These are phyloP conservation scores for Amauroascus verrucosus DNA, from an alignment of 2,329 filamentous ascomycete species.

Conservation along the genomic window DNA sequence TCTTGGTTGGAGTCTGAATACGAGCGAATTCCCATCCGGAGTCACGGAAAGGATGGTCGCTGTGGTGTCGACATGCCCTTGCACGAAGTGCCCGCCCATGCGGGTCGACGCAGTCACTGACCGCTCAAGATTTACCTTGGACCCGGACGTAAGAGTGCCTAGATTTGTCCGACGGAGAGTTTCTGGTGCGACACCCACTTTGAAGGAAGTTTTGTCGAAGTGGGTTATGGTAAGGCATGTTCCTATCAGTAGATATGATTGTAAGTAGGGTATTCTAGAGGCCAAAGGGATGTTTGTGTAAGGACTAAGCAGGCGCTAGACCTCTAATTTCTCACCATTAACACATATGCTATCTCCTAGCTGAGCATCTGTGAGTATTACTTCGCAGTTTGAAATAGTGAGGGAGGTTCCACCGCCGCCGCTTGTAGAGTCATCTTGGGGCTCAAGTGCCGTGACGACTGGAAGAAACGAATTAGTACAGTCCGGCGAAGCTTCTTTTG, in stretches of 20 bases:
- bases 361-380: slow-evolving; percentile 72
- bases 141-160: slow-evolving; percentile 56
- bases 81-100: slow-evolving; percentile 97
- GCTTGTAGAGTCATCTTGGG: slow-evolving; percentile 60
- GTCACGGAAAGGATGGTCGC: slow-evolving; percentile 63
- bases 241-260: slow-evolving; percentile 30
- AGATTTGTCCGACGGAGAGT: slow-evolving; percentile 93
- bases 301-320: too few relatives aligned
- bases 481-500: neutral
- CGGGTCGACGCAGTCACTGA: slow-evolving; percentile 83
- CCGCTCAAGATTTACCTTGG: slow-evolving; percentile 81
- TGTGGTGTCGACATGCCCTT: slow-evolving; percentile 90
- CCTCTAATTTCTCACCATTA: slow-evolving; percentile 55
- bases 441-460: slow-evolving; percentile 71
- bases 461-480: slow-evolving; percentile 8
- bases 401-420: slow-evolving; percentile 76
- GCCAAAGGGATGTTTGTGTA: too few relatives aligned
- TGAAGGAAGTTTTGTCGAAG: slow-evolving; percentile 58
- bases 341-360: slow-evolving; percentile 89
- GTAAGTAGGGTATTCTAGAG: slow-evolving; percentile 1
- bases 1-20: slow-evolving; percentile 68
- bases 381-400: slow-evolving; percentile 65
- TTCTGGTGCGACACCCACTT: slow-evolving; percentile 88
- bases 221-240: slow-evolving; percentile 88
- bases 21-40: slow-evolving; percentile 81